Percentiles rank a stretch among this genome's conserved stretches.
Conservation (phyloP, 2,329 filamentous ascomycete genomes). For the Penicillium aurantiogriseum region DNA sequence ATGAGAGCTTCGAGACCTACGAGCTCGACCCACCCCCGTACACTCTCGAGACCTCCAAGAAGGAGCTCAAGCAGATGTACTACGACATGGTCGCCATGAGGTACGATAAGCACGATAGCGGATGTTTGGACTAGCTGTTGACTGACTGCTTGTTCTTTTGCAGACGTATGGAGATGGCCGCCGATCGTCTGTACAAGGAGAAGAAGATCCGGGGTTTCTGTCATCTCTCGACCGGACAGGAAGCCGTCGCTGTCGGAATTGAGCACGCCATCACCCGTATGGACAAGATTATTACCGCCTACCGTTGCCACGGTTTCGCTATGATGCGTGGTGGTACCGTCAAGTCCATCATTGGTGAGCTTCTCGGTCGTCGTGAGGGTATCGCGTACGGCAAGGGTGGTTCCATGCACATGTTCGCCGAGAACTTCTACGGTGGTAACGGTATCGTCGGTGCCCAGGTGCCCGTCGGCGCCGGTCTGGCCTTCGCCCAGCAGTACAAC, state of each 20-base stretch:
- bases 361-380: constrained; percentile 90
- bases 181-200: constrained; percentile 99
- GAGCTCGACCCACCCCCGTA: constrained; percentile 95
- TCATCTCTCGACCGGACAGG: constrained; percentile 95
- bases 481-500: constrained; percentile 95
- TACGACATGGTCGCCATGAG: constrained; percentile 92
- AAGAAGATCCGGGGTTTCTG: constrained; percentile 99
- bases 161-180: constrained; percentile 99
- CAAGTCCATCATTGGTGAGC: constrained; percentile 91
- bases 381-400: constrained; percentile 99
- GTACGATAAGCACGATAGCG: constrained; percentile 54
- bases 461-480: constrained; percentile 91
- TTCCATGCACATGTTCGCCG: constrained; percentile 99
- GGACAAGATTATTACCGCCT: constrained; percentile 95
- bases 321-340: constrained; percentile 91
- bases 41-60: constrained; percentile 91
- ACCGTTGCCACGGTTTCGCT: constrained; percentile 98
- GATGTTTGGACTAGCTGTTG: background rate
- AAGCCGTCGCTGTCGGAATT: constrained; percentile 95
- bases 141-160: constrained; percentile 12
- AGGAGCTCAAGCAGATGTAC: constrained; percentile 98
- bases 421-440: constrained; percentile 97
- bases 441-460: constrained; percentile 99
- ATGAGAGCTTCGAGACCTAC: constrained; percentile 99
- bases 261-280: constrained; percentile 89